Conservation (phyloP, 371 early-diverging fungal species). For the Mortierella sp. region DNA sequence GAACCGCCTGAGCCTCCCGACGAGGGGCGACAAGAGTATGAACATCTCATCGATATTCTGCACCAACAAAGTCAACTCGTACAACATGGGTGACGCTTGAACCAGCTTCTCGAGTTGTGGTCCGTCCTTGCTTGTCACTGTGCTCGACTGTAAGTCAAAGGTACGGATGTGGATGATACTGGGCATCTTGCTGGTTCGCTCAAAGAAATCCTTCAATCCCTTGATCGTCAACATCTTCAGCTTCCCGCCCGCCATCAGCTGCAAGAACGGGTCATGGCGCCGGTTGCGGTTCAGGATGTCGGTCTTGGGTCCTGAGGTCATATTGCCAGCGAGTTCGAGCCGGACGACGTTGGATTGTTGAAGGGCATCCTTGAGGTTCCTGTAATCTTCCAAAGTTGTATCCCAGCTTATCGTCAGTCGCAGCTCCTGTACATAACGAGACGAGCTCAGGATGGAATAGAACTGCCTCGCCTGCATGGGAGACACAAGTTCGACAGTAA, state of each 20-base stretch:
- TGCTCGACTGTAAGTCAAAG: background rate
- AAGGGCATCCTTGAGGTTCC: conserved; percentile 31
- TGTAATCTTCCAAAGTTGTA: conserved; percentile 30
- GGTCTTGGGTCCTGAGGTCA: conserved; percentile 25
- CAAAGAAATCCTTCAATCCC: background rate
- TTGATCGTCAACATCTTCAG: conserved; percentile 17
- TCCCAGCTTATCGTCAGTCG: conserved; percentile 34
- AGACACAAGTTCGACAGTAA: conserved; percentile 21
- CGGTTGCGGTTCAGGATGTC: conserved; percentile 32
- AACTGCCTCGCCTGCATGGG: conserved; percentile 29
- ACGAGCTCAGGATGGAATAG: conserved; percentile 30
- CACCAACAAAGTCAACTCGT: background rate
- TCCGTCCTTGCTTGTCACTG: background rate
- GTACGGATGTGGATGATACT: background rate
- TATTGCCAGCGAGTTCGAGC: conserved; percentile 28
- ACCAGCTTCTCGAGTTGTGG: background rate
- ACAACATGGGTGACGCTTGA: background rate
- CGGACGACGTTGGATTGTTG: conserved; percentile 27
- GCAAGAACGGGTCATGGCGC: conserved; percentile 42
- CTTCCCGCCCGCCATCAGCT: conserved; percentile 35
- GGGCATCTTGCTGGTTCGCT: background rate
- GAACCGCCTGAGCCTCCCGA: background rate
- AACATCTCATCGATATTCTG: background rate
- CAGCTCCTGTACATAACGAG: conserved; percentile 39
- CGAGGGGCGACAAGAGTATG: background rate